phyloP scores from a whole-genome alignment of 208 protist genomes.

The Acanthamoeba rhysodes region DNA sequence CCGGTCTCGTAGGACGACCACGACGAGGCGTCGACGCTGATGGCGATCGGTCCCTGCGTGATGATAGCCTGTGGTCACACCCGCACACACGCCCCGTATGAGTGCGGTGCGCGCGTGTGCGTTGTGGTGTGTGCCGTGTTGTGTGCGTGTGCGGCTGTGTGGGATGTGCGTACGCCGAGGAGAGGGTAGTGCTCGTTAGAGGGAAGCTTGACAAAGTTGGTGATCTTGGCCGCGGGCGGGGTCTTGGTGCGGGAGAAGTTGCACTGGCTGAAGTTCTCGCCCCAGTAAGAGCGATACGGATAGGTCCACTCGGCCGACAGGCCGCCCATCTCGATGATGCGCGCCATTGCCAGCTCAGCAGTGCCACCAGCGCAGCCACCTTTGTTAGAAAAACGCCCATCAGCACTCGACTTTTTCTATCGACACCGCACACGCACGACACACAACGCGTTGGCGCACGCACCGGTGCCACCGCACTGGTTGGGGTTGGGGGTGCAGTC shows the following conservation, averaged over 20 bases:
- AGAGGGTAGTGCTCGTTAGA: conserved; percentile 32
- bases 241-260: conserved; percentile 1
- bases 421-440: too few relatives aligned
- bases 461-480: conserved; percentile 81
- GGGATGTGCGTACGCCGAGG: background rate
- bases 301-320: conserved; percentile 77
- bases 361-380: conserved; percentile 79
- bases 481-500: conserved; percentile 82
- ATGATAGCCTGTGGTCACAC: conserved; percentile 19
- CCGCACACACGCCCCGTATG: background rate
- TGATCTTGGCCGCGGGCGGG: conserved; percentile 63
- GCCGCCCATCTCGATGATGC: conserved; percentile 56
- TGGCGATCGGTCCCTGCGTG: conserved; percentile 82
- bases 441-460: too few relatives aligned
- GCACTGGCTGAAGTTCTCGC: conserved; percentile 55
- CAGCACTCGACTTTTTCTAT: too few relatives aligned
- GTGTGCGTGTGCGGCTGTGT: too few relatives aligned
- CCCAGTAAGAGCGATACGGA: conserved; percentile 76
- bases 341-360: conserved; percentile 62
- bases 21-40: conserved; percentile 77
- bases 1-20: conserved; percentile 79
- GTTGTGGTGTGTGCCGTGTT: background rate
- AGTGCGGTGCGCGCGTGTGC: background rate
- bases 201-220: conserved; percentile 48
- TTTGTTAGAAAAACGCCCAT: background rate